These are phyloP conservation scores for Austropuccinia psidii DNA, from an alignment of 1,284 basidiomycete genomes.

Conservation along the genomic window DNA sequence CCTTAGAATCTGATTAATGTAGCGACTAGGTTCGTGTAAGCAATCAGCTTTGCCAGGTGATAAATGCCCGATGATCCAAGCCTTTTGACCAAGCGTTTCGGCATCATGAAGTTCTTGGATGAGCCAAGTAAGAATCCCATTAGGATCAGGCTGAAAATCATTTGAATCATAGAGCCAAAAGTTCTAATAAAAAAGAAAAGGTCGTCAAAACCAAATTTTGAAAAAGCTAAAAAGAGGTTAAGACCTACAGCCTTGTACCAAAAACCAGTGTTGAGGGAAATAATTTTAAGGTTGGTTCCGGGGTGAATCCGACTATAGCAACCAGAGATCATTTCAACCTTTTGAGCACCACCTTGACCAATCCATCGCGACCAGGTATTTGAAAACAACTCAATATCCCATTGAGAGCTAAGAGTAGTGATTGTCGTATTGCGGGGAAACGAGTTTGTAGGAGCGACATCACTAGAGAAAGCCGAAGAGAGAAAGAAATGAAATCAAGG, in stretches of 20 bases:
- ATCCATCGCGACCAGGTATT: conserved; percentile 32
- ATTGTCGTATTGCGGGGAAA: conserved; percentile 41
- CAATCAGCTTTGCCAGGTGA: conserved; percentile 52
- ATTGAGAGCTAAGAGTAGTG: conserved; percentile 25
- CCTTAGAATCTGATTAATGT: conserved; percentile 55
- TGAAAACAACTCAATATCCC: conserved; percentile 35
- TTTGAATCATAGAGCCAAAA: conserved; percentile 37
- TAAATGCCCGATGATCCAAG: conserved; percentile 40
- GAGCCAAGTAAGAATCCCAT: conserved; percentile 51
- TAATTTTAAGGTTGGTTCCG: conserved; percentile 34
- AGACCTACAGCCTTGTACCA: conserved; percentile 35
- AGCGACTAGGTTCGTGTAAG: conserved; percentile 44
- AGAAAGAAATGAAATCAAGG: not conserved
- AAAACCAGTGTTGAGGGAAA: conserved; percentile 35
- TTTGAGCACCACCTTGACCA: not conserved
- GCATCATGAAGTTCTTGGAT: conserved; percentile 55
- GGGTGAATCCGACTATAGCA: conserved; percentile 33
- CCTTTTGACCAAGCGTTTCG: conserved; percentile 53
- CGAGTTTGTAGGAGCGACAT: conserved; percentile 45
- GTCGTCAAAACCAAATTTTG: not conserved
- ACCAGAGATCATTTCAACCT: conserved; percentile 7
- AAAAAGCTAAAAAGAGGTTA: not conserved
- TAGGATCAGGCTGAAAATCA: conserved; percentile 49
- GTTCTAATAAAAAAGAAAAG: not conserved
- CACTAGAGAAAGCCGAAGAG: conserved; percentile 36